A percentile compares a stretch with the other conserved stretches of the same genome.
These are phyloP conservation scores for Naganishia cerealis DNA, from an alignment of 1,284 basidiomycete genomes.

Conservation along the genomic window DNA sequence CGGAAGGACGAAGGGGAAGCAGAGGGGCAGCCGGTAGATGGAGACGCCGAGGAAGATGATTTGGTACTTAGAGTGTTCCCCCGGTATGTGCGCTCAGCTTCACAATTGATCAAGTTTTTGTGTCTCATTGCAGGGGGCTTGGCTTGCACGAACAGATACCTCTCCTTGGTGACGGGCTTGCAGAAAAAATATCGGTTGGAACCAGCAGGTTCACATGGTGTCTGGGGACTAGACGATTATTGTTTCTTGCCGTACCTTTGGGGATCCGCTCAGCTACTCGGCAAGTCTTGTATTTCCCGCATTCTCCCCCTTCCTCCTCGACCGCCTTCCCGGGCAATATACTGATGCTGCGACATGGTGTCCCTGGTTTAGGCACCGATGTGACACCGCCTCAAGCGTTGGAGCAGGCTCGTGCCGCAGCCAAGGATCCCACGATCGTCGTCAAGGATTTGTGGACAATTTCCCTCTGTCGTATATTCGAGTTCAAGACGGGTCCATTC, in stretches of 20 bases:
- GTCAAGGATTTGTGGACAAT: conserved; percentile 71
- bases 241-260: conserved; percentile 94
- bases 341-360: background rate
- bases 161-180: conserved; percentile 82
- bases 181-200: conserved; percentile 97
- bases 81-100: conserved; percentile 39
- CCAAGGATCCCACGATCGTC: conserved; percentile 7
- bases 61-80: conserved; percentile 54
- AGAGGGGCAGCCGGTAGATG: conserved; percentile 28
- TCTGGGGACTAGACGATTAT: conserved; percentile 98
- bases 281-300: conserved; percentile 36
- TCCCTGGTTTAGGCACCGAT: conserved; percentile 34
- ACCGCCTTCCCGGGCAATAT: background rate
- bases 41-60: conserved; percentile 48
- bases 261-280: conserved; percentile 71
- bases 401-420: conserved; percentile 35
- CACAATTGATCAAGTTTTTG: background rate
- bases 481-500: conserved; percentile 82
- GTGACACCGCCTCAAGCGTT: conserved; percentile 41
- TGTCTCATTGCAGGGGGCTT: conserved; percentile 46
- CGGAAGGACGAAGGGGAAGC: background rate
- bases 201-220: conserved; percentile 94
- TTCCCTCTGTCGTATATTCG: conserved; percentile 73
- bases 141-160: conserved; percentile 72
- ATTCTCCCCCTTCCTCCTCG: background rate